A percentile compares a stretch with the other conserved stretches of the same genome.
These are phyloP conservation scores for Pythium vanterpoolii DNA, from an alignment of 352 stramenopile species.

Conservation along the genomic window DNA sequence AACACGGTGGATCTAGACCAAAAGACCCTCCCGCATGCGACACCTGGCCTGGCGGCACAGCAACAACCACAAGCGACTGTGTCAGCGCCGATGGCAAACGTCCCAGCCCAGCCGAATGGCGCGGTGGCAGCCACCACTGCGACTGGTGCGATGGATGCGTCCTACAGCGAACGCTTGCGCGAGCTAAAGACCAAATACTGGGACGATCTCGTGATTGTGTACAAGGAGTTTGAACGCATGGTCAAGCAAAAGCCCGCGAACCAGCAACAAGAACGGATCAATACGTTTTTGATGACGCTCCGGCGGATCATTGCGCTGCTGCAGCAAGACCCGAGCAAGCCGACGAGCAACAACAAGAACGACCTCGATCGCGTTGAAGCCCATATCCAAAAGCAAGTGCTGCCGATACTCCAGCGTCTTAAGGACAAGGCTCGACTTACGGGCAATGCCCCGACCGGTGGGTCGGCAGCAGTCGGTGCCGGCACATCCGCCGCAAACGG, in stretches of 20 bases:
- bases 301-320: constrained; percentile 79
- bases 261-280: constrained; percentile 79
- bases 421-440: constrained; percentile 63
- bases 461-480: constrained; percentile 7
- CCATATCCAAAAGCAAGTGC: constrained; percentile 81
- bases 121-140: constrained; percentile 14
- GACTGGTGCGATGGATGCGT: constrained; percentile 26
- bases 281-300: constrained; percentile 75
- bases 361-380: constrained; percentile 78
- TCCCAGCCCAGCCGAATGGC: constrained; percentile 10
- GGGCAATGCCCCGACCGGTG: not conserved
- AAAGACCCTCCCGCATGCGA: constrained; percentile 3
- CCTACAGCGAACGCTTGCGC: constrained; percentile 69
- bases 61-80: constrained; percentile 2
- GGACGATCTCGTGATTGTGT: constrained; percentile 80
- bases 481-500: constrained; percentile 26
- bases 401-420: constrained; percentile 70
- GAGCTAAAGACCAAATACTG: constrained; percentile 82
- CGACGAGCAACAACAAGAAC: constrained; percentile 72
- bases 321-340: constrained; percentile 77
- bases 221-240: constrained; percentile 83
- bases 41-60: not conserved
- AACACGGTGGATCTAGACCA: constrained; percentile 53
- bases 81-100: constrained; percentile 8
- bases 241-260: constrained; percentile 78